Evolutionary conservation across 805 yeast genomes (phyloP), one percentile per base, ranked within the genome.

Genomic region (Candida tallmaniae): DNA sequence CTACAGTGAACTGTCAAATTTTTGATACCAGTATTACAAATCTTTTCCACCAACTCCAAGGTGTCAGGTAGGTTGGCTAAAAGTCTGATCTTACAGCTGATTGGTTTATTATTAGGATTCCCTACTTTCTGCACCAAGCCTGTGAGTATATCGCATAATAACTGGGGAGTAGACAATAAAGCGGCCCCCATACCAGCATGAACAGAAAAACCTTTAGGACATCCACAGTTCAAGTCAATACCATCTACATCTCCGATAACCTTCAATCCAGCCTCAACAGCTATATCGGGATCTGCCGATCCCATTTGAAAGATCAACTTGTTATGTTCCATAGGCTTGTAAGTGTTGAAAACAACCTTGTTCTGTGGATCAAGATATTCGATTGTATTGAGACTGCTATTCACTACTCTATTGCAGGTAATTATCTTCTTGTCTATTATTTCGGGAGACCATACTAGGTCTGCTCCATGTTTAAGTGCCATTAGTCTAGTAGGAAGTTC

Each of bases 121-220:
- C 98, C 98, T 1, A 93, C 89, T 43, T 87, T 68, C 16, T 70
- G 70, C 2, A 93, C 97, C 31, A 93, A 61, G 6, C 73, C 70
- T 3, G 58, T 58, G 40, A 93, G 60, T 20, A 93, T 93, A 11
- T 70, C 69, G 44, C 81, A 83, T 12, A 93, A 65, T 24, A 75
- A 61, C 29, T 85, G 96, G 0, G 97, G 97, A 0, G 89, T 85
- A 21, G 70, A 65, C 36, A 93, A 65, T 29, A 93, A 65, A 1
- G 96, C 97, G 2, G 97, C 96, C 4, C 98, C 98, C 97, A 93
- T 93, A 1, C 98, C 98, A 0, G 94, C 71, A 57, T 93, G 98
- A 3, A 88, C 72, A 1, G 95, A 83, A 51, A 93, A 93, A 46
- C 88, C 97, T 55, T 90, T 93, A 3, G 98, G 98, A 60, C 98